Conservation (phyloP, 306 rosid species). For the Medicago arabica region DNA sequence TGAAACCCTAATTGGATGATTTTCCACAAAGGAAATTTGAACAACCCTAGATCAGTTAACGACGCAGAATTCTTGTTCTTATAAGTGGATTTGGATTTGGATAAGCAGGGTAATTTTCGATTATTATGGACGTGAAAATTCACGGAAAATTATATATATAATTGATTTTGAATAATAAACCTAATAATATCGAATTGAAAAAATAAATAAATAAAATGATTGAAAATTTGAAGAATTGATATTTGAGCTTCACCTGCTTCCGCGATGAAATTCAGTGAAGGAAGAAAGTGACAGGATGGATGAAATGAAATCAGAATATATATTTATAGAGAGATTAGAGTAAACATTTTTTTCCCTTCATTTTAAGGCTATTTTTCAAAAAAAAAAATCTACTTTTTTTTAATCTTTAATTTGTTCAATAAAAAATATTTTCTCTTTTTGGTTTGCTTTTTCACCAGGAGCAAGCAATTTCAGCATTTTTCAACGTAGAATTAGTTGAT, state of each 20-base stretch:
- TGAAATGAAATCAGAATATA: conserved; percentile 1
- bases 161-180: conserved; percentile 18
- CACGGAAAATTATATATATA: conserved; percentile 1
- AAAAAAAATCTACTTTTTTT: not conserved
- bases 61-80: conserved; percentile 1
- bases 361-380: not conserved
- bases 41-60: conserved; percentile 49
- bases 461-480: no score
- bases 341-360: not conserved
- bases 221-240: not conserved
- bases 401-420: not conserved
- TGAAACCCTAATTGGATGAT: conserved; percentile 35
- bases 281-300: not conserved
- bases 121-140: conserved; percentile 46
- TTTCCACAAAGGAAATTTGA: conserved; percentile 32
- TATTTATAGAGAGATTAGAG: not conserved
- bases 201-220: not conserved
- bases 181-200: not conserved
- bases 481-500: no score
- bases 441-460: no score
- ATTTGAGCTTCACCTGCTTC: conserved; percentile 38
- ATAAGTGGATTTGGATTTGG: conserved; percentile 38
- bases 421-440: no score
- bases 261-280: conserved; percentile 23
- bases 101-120: conserved; percentile 43